Base-by-base conservation (phyloP, 1,284 basidiomycete genomes). In the Takashimella koratensis region DNA sequence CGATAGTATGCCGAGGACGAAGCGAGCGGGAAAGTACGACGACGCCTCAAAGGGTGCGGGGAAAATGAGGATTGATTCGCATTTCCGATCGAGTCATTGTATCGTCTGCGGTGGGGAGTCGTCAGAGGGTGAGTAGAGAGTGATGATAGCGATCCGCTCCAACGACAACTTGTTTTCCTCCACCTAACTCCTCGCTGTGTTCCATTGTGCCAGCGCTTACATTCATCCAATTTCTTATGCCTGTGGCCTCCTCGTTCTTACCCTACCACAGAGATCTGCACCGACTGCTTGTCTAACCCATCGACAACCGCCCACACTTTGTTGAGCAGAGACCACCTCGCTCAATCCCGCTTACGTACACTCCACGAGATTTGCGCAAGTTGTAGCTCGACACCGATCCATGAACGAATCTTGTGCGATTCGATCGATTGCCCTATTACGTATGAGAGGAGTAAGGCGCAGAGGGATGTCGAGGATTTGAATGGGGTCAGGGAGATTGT, bases 381-480 rank as follows among this genome's bases (percentile, higher is more conserved):
- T 1, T 96, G 92, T 68, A 77, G 84, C 1, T 75, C 76, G 1
- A 80, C 79, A 0, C 79, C 83, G 2, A 71, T 78, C 2, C 76
- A 73, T 3, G 90, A 92, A 53, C 78, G 81, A 0, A 81, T 86
- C 48, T 73, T 80, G 43, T 96, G 92, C 73, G 83, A 87, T 65
- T 90, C 88, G 4, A 77, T 89, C 49, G 91, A 95, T 67, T 96
- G 92, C 67, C 81, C 86, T 0, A 86, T 88, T 82, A 71, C 90
- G 27, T 96, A 85, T 64, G 82, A 85, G 27, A 80, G 90, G 20
- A 83, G 82, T 57, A 85, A 83, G 64, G 81, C 83, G 2, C 83
- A 85, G 60, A 77, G 80, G 53, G 84, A 84, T 61, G 73, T 79
- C 19, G 83, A 68, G 20, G 74, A 76, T 60, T 53, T 70, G 21